A percentile compares a stretch with the other conserved stretches of the same genome.
phyloP scores from a whole-genome alignment of 108 stramenopile genomes.

The Nannochloropsis gaditana region DNA sequence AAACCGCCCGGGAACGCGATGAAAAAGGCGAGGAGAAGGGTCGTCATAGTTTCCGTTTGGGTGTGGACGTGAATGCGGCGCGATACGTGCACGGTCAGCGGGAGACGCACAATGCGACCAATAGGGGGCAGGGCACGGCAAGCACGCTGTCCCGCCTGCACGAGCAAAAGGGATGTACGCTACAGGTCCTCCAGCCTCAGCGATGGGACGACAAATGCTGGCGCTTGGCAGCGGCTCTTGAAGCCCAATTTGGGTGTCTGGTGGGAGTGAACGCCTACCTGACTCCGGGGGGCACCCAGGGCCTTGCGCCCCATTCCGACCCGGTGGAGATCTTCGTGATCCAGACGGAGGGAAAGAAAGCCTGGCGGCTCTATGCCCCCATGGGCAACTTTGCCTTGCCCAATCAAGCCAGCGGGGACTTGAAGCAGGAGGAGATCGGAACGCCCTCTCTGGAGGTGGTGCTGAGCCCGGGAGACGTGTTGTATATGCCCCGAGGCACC shows the following conservation, averaged over 20 bases:
- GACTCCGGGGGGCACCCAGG: constrained; percentile 19
- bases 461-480: constrained; percentile 14
- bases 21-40: background rate
- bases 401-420: background rate
- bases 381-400: background rate
- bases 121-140: background rate
- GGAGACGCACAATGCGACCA: background rate
- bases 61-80: background rate
- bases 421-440: background rate
- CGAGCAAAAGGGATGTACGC: background rate
- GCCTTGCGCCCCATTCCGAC: background rate
- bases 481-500: constrained; percentile 20
- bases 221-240: background rate
- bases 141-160: background rate
- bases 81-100: background rate
- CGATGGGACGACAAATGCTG: constrained; percentile 14
- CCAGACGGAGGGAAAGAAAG: constrained; percentile 8
- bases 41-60: background rate
- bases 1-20: background rate
- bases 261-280: constrained; percentile 5
- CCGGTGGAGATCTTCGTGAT: constrained; percentile 24
- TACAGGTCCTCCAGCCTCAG: constrained; percentile 21
- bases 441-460: constrained; percentile 12
- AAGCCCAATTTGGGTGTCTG: background rate
- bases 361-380: background rate